These are phyloP conservation scores for Nitzschia putrida DNA, from an alignment of 108 stramenopile genomes.

Conservation along the genomic window DNA sequence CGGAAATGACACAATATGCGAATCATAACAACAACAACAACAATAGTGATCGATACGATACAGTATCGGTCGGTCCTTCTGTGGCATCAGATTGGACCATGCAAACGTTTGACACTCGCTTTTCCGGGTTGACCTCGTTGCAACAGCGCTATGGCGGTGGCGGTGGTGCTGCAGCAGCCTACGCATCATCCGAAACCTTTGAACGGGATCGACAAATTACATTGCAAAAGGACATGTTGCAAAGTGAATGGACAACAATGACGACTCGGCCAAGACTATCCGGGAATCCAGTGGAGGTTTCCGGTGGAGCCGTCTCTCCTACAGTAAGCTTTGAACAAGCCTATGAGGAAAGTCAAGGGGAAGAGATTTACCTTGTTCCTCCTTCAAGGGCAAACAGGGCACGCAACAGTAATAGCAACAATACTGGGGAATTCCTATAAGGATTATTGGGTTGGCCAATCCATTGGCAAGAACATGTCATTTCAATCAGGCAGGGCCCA, in stretches of 20 bases:
- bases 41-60: conserved; percentile 7
- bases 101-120: background rate
- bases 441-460: no score
- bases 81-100: conserved; percentile 23
- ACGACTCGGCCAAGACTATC: background rate
- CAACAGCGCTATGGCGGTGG: background rate
- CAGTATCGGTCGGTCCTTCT: conserved; percentile 7
- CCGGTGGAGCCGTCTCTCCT: background rate
- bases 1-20: conserved; percentile 22
- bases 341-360: conserved; percentile 16
- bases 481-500: no score
- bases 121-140: background rate
- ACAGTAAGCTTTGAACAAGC: conserved; percentile 14
- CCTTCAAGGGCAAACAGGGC: background rate
- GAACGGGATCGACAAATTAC: conserved; percentile 37
- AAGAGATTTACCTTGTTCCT: conserved; percentile 31
- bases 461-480: no score
- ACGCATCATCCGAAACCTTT: conserved; percentile 34
- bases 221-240: conserved; percentile 39
- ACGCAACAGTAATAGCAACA: no score
- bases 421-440: background rate
- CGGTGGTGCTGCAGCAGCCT: conserved; percentile 1
- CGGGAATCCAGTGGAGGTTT: no score
- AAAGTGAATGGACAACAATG: conserved; percentile 28
- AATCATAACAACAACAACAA: no score